These are phyloP conservation scores for Trametes meyenii DNA, from an alignment of 768 basidiomycete species.

Conservation along the genomic window DNA sequence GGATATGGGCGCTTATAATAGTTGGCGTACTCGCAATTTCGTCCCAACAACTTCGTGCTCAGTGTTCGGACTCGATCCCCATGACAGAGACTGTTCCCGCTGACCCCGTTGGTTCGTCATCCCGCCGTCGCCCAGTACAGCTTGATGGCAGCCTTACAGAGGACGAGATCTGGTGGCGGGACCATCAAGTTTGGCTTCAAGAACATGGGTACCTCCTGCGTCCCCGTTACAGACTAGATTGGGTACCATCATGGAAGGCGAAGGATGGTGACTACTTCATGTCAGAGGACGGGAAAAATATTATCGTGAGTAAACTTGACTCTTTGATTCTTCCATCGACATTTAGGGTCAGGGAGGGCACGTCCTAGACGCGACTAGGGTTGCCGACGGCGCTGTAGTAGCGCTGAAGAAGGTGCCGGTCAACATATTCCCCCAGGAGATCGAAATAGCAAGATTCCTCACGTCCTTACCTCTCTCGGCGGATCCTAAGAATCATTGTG, in stretches of 20 bases:
- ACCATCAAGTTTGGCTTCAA: conserved; percentile 17
- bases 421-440: conserved; percentile 20
- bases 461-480: conserved; percentile 2
- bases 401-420: conserved; percentile 6
- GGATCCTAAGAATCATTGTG: conserved; percentile 31
- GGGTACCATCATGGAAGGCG: conserved; percentile 26
- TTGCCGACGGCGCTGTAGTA: conserved; percentile 12
- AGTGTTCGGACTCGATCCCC: background rate
- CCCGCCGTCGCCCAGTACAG: background rate
- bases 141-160: background rate
- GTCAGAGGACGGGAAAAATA: conserved; percentile 19
- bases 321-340: conserved; percentile 17
- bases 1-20: too few species aligned
- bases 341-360: background rate
- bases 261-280: conserved; percentile 27
- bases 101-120: background rate
- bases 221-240: conserved; percentile 19
- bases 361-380: conserved; percentile 12
- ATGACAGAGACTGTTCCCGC: background rate
- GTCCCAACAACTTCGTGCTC: too few species aligned
- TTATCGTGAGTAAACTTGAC: conserved; percentile 8
- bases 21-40: too few species aligned
- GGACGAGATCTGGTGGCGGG: conserved; percentile 9
- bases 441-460: conserved; percentile 13
- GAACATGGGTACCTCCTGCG: conserved; percentile 23